Conservation (phyloP, 1,139 yeast species). For the Candida dubliniensis region DNA sequence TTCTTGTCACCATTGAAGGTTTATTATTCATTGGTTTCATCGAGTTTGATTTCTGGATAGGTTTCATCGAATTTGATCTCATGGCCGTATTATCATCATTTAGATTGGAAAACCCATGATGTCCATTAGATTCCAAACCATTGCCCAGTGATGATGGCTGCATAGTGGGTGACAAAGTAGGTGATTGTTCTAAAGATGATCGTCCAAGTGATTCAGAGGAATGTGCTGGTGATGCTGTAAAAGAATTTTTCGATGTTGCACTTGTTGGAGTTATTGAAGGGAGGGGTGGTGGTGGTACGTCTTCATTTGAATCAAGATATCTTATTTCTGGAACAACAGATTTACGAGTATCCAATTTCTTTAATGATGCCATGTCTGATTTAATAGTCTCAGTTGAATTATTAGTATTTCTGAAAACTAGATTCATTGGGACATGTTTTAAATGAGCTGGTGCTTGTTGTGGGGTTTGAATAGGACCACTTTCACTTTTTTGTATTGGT, state of each 20-base stretch:
- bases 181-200: background rate
- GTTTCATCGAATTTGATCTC: no score
- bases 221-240: background rate
- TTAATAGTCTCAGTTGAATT: slow-evolving; percentile 31
- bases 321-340: background rate
- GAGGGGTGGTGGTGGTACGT: no score
- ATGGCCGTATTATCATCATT: no score
- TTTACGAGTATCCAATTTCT: slow-evolving; percentile 8
- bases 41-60: background rate
- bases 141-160: background rate
- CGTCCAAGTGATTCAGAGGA: slow-evolving; percentile 2
- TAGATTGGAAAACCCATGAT: no score
- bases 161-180: background rate
- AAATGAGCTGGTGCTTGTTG: slow-evolving; percentile 16
- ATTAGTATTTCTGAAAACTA: slow-evolving; percentile 25
- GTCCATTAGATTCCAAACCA: no score
- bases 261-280: background rate
- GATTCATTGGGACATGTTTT: slow-evolving; percentile 26
- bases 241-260: background rate
- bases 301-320: background rate
- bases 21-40: background rate
- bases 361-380: slow-evolving; percentile 24
- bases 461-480: slow-evolving; percentile 3
- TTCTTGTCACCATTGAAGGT: slow-evolving; percentile 8
- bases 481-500: slow-evolving; percentile 1